Evolutionary conservation across 768 basidiomycete species (phyloP).

Genomic region (Pholiota conissans): DNA sequence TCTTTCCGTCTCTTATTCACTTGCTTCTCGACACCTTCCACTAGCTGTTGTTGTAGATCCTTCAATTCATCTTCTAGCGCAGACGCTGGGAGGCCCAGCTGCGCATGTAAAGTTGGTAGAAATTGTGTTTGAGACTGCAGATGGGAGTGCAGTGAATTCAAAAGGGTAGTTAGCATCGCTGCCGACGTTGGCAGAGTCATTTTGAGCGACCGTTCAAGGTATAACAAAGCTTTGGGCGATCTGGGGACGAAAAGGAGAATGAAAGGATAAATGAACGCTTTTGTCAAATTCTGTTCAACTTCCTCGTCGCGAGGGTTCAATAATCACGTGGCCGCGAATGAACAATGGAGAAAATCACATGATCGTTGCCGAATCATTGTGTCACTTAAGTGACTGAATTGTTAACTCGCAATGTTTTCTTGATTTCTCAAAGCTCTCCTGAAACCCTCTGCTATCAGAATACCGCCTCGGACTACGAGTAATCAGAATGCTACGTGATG

Average conservation of each 20-base stretch:
- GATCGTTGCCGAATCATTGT: not conserved
- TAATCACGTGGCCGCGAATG: conserved; percentile 16
- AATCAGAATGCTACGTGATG: too few species aligned
- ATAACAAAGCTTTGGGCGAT: not conserved
- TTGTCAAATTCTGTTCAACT: conserved; percentile 7
- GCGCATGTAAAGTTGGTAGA: conserved; percentile 78
- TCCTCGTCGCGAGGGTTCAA: conserved; percentile 8
- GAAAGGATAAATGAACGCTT: not conserved
- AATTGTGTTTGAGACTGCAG: conserved; percentile 81
- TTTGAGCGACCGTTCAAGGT: not conserved
- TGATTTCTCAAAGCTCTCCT: too few species aligned
- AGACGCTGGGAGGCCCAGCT: conserved; percentile 78
- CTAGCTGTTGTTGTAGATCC: conserved; percentile 71
- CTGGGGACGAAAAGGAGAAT: conserved; percentile 7
- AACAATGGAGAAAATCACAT: not conserved
- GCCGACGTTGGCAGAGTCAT: conserved; percentile 30
- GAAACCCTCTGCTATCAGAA: too few species aligned
- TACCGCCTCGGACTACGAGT: too few species aligned
- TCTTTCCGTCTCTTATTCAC: conserved; percentile 70
- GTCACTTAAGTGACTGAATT: not conserved
- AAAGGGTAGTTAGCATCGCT: conserved; percentile 56
- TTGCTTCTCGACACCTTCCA: conserved; percentile 73
- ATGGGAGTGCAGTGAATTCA: conserved; percentile 77
- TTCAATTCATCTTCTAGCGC: conserved; percentile 82
- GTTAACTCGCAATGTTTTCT: not conserved